These are phyloP conservation scores for Mortierella sp. DNA, from an alignment of 371 early-diverging fungal genomes.

Conservation along the genomic window DNA sequence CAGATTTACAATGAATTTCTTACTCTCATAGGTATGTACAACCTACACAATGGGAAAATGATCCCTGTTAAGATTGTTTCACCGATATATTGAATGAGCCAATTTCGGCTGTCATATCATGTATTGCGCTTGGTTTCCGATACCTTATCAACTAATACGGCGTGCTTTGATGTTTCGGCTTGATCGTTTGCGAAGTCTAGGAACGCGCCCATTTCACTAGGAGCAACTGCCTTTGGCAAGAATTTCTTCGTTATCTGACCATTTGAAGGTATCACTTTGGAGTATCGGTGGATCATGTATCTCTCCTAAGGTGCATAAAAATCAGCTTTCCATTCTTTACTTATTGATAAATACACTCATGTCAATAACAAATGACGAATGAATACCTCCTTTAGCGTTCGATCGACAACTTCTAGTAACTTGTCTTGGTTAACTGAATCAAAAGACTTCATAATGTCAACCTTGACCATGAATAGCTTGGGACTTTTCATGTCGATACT, in stretches of 20 bases:
- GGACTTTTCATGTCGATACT: constrained; percentile 5
- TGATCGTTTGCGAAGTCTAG: constrained; percentile 58
- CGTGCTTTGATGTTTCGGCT: constrained; percentile 60
- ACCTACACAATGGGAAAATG: constrained; percentile 25
- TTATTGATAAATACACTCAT: neutral
- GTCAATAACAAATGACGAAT: neutral
- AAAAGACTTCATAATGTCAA: constrained; percentile 83
- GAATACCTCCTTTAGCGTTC: constrained; percentile 63
- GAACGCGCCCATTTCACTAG: constrained; percentile 61
- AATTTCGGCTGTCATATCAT: neutral
- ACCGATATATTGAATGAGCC: neutral
- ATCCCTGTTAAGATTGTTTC: neutral
- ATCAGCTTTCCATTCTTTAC: neutral
- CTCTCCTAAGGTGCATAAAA: constrained; percentile 59
- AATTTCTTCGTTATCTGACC: constrained; percentile 57
- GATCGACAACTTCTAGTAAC: constrained; percentile 69
- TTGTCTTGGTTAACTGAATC: constrained; percentile 83
- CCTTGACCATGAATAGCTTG: constrained; percentile 82
- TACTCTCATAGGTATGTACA: constrained; percentile 23
- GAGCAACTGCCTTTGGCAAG: constrained; percentile 60
- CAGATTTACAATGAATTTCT: constrained; percentile 53
- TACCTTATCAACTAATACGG: constrained; percentile 76
- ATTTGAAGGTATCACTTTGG: constrained; percentile 56
- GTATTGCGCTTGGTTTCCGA: constrained; percentile 16
- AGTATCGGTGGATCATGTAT: constrained; percentile 69